Base-by-base conservation (phyloP, 768 basidiomycete species). In the Tulasnella sp. region DNA sequence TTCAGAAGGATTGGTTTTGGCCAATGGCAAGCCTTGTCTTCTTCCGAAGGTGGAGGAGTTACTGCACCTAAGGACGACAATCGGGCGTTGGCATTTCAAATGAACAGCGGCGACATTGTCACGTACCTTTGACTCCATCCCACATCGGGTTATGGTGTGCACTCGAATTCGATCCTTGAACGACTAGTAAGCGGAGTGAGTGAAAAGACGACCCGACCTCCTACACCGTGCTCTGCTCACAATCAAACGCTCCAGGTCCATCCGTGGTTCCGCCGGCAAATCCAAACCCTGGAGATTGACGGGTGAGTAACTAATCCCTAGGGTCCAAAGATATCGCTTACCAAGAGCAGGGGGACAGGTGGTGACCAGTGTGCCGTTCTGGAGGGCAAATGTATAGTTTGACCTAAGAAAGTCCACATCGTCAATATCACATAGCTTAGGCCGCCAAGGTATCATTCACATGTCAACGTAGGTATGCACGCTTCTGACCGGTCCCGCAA, bases 221-320 rank as follows among this genome's bases (percentile, higher is more conserved):
- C 29, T 17, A n/a, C n/a, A n/a, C n/a, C n/a, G n/a, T 1, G 36
- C 25, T 45, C 31, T n/a, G 37, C 72, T 19, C 42, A 73, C 72
- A 94, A 82, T 93, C 91, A 78, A 93, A 89, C 0, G 88, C 88
- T 25, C 93, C 93, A 3, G 93, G 92, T 0, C 93, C 92, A 82
- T 93, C 92, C n/a, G 91, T 92, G 37, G 91, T 93, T 81, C 92
- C 92, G 68, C 91, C 92, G 19, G 91, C 92, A 79, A 93, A 93
- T 0, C 88, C 85, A 81, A 85, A 93, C 14, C 92, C 91, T 92
- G 70, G 2, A 0, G n/a, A 17, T 79, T 74, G 72, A 75, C 77
- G 67, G 64, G 54, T 70, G 49, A 71, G 17, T 52, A 49, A 14
- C 34, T 14, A 64, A 29, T 12, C 17, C 38, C n/a, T 14, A 29